Evolutionary conservation across 371 early-diverging fungal species (phyloP).

Genomic region (Rhizopus stolonifer): DNA sequence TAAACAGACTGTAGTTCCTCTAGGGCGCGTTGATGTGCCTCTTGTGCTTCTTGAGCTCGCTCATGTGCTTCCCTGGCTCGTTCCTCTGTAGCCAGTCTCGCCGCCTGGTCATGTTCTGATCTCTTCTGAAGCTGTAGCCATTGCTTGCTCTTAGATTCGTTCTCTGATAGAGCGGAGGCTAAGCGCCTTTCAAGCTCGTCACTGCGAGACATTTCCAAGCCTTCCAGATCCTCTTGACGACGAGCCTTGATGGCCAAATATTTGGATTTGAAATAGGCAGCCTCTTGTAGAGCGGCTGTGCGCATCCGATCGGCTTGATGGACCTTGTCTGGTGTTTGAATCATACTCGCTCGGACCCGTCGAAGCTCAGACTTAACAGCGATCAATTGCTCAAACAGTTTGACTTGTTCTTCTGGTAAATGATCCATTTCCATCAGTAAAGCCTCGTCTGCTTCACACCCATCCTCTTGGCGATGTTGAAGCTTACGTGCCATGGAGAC

Average conservation of each 20-base stretch:
- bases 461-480: conserved; percentile 22
- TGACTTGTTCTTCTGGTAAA: conserved; percentile 31
- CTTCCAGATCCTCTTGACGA: conserved; percentile 34
- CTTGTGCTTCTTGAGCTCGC: conserved; percentile 53
- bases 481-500: conserved; percentile 35
- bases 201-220: conserved; percentile 44
- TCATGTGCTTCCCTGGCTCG: conserved; percentile 42
- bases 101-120: conserved; percentile 42
- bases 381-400: conserved; percentile 45
- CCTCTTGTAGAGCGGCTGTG: conserved; percentile 59
- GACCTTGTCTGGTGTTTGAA: conserved; percentile 48
- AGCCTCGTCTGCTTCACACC: conserved; percentile 31
- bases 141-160: conserved; percentile 37
- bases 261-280: conserved; percentile 60
- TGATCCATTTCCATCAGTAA: conserved; percentile 37
- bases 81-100: conserved; percentile 48
- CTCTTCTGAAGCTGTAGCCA: conserved; percentile 41
- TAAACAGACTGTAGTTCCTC: conserved; percentile 48
- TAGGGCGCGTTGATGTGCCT: conserved; percentile 52
- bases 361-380: conserved; percentile 43
- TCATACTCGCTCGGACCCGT: conserved; percentile 41
- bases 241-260: conserved; percentile 30
- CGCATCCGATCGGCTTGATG: conserved; percentile 54
- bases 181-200: conserved; percentile 51
- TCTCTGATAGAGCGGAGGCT: conserved; percentile 42